Conservation (phyloP, 805 yeast species). For the Metschnikowia bowlesiae region DNA sequence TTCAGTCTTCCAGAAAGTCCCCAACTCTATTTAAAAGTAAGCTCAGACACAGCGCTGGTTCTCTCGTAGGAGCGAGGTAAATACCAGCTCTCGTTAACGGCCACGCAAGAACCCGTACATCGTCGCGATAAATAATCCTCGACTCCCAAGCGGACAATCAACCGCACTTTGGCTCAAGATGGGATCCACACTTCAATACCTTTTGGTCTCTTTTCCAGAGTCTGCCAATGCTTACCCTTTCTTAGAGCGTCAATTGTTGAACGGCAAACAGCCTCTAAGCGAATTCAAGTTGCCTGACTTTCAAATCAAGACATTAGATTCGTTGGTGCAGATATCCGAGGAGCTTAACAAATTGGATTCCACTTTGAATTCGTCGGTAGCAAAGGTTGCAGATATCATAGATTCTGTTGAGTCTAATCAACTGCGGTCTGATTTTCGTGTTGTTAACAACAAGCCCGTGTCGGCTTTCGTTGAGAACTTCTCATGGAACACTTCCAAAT, state of each 20-base stretch:
- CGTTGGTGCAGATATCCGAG: constrained; percentile 84
- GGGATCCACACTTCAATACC: constrained; percentile 40
- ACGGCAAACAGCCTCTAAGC: constrained; percentile 55
- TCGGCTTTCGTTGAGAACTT: constrained; percentile 68
- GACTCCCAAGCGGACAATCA: constrained; percentile 2
- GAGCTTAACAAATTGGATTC: constrained; percentile 78
- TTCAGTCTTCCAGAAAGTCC: neutral
- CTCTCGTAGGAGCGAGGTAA: neutral
- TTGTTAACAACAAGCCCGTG: constrained; percentile 45
- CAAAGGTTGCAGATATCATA: constrained; percentile 75
- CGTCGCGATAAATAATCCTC: constrained; percentile 5
- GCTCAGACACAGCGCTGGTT: neutral
- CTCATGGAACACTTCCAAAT: constrained; percentile 85
- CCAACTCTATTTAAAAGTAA: neutral
- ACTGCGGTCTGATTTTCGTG: constrained; percentile 25
- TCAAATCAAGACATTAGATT: constrained; percentile 92
- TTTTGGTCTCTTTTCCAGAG: constrained; percentile 58
- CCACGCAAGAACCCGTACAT: constrained; percentile 9
- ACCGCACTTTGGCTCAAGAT: constrained; percentile 12
- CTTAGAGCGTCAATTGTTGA: constrained; percentile 52
- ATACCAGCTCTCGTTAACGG: neutral
- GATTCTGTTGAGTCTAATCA: constrained; percentile 27
- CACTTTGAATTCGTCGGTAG: constrained; percentile 66
- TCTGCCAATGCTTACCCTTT: constrained; percentile 46
- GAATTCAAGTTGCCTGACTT: constrained; percentile 71